Percentiles rank a stretch among this genome's conserved stretches.
These are phyloP conservation scores for Rutstroemia sp. DNA, from an alignment of 2,329 filamentous ascomycete genomes.

Conservation along the genomic window DNA sequence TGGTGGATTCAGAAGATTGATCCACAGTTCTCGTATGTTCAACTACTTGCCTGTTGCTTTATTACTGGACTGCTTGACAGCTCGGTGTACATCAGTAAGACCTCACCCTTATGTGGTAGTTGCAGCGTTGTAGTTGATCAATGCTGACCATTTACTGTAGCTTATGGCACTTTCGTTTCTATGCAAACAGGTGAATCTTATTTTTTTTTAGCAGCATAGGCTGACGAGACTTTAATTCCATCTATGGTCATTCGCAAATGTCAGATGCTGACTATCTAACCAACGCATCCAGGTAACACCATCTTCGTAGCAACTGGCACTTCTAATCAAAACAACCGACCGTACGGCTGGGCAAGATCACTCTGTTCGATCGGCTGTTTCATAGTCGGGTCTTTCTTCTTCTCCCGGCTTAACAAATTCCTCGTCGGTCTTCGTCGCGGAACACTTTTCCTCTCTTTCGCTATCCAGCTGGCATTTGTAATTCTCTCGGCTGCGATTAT, in stretches of 20 bases:
- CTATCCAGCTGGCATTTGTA: conserved; percentile 43
- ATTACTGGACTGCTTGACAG: conserved; percentile 73
- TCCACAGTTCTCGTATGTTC: conserved; percentile 5
- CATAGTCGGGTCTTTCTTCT: conserved; percentile 64
- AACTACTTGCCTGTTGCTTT: conserved; percentile 61
- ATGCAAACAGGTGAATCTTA: conserved; percentile 54
- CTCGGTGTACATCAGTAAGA: conserved; percentile 33
- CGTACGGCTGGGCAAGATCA: conserved; percentile 62
- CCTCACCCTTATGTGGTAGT: neutral
- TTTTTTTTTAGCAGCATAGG: neutral
- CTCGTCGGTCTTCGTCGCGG: conserved; percentile 48
- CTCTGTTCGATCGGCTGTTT: conserved; percentile 62
- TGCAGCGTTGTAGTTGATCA: neutral
- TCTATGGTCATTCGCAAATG: neutral
- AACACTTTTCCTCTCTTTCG: conserved; percentile 54
- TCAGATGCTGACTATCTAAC: neutral
- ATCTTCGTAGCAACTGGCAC: conserved; percentile 71
- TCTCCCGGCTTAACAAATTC: conserved; percentile 58
- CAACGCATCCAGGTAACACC: conserved; percentile 52
- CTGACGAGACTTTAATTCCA: neutral
- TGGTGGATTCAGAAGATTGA: conserved; percentile 3
- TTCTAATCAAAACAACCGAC: conserved; percentile 41
- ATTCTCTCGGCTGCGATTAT: conserved; percentile 42
- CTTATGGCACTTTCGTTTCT: conserved; percentile 11
- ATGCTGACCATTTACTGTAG: conserved; percentile 6